phyloP scores from a whole-genome alignment of 768 basidiomycete genomes.

The Leccinum uliginosum region DNA sequence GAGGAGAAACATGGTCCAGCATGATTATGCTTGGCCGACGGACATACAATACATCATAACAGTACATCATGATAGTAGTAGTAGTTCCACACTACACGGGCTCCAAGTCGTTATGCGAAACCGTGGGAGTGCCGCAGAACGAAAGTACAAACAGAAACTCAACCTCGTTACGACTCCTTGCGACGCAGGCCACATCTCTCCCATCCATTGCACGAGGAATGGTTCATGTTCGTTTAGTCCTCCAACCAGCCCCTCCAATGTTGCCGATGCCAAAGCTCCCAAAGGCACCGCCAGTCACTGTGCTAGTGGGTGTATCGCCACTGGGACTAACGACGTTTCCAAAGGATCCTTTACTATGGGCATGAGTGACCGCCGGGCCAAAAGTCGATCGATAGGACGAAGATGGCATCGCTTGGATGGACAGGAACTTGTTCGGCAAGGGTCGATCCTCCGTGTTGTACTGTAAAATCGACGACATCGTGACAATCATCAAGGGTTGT shows the following conservation, averaged over 20 bases:
- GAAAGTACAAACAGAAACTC: slow-evolving; percentile 10
- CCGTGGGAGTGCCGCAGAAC: slow-evolving; percentile 8
- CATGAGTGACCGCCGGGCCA: slow-evolving; percentile 32
- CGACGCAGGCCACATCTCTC: not conserved
- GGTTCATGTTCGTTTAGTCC: slow-evolving; percentile 23
- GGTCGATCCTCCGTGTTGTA: slow-evolving; percentile 89
- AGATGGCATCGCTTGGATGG: slow-evolving; percentile 66
- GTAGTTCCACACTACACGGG: not conserved
- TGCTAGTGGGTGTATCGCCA: slow-evolving; percentile 20
- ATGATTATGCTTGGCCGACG: not conserved
- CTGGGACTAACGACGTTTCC: slow-evolving; percentile 20
- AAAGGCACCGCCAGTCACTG: slow-evolving; percentile 40
- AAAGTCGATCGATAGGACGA: slow-evolving; percentile 69
- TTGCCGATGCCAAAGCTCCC: slow-evolving; percentile 45
- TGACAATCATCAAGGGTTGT: not conserved
- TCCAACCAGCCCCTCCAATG: slow-evolving; percentile 31
- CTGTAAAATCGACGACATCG: slow-evolving; percentile 33
- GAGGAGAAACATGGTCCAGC: not conserved
- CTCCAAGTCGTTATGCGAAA: slow-evolving; percentile 4
- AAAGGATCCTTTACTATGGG: slow-evolving; percentile 20
- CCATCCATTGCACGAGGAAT: not conserved
- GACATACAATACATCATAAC: not conserved
- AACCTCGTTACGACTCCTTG: slow-evolving; percentile 3
- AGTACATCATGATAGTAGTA: not conserved
- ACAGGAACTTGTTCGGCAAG: slow-evolving; percentile 74